These are phyloP conservation scores for Inosperma sp. DNA, from an alignment of 768 basidiomycete species.

Conservation along the genomic window DNA sequence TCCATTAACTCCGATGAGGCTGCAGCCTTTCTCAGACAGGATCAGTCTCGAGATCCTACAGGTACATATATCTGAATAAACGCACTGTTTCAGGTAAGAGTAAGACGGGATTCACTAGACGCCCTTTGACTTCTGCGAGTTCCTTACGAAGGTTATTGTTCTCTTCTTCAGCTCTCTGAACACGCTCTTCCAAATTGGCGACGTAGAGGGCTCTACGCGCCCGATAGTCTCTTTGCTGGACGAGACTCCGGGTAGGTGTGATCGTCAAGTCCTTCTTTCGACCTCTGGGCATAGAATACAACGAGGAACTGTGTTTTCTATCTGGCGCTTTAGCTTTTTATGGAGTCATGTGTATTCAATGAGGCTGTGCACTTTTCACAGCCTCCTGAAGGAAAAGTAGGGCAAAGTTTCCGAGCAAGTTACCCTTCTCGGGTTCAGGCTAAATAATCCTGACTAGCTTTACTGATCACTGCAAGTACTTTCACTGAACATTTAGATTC, in stretches of 20 bases:
- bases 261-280: conserved; percentile 62
- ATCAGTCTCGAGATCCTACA: conserved; percentile 11
- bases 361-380: too few relatives aligned
- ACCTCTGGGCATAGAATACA: conserved; percentile 50
- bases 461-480: too few relatives aligned
- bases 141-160: conserved; percentile 47
- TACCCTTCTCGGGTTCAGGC: too few relatives aligned
- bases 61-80: conserved; percentile 1
- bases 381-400: too few relatives aligned
- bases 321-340: too few relatives aligned
- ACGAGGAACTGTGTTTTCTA: too few relatives aligned
- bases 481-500: too few relatives aligned
- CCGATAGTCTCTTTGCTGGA: conserved; percentile 62
- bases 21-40: conserved; percentile 34
- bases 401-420: too few relatives aligned
- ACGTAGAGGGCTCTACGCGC: conserved; percentile 57
- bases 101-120: conserved; percentile 29
- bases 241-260: conserved; percentile 52
- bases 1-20: conserved; percentile 51
- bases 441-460: too few relatives aligned
- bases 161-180: conserved; percentile 51
- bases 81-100: conserved; percentile 32
- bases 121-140: conserved; percentile 40
- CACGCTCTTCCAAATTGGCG: conserved; percentile 51
- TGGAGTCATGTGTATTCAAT: too few relatives aligned